A percentile compares a stretch with the other conserved stretches of the same genome.
Evolutionary conservation across 768 basidiomycete species (phyloP).

Genomic region (Phlebiopsis flavidoalba): DNA sequence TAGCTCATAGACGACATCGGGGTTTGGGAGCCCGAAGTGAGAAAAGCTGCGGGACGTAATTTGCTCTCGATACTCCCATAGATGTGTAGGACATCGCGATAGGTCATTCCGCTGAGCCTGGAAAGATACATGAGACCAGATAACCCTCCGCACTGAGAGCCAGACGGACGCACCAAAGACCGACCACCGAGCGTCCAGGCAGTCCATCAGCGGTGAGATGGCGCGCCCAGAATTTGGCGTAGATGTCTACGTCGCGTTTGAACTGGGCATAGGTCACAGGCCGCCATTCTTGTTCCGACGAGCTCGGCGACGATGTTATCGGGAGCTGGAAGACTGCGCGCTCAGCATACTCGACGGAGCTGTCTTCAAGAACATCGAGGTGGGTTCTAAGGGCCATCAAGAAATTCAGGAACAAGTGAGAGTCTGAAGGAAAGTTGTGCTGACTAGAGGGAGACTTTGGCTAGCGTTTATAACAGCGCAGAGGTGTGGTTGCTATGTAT

Average conservation of each 20-base stretch:
- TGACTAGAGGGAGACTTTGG: background rate
- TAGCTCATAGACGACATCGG: conserved; percentile 60
- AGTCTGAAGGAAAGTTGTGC: background rate
- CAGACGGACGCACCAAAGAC: conserved; percentile 50
- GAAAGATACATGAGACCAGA: background rate
- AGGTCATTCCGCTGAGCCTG: conserved; percentile 67
- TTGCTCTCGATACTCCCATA: conserved; percentile 57
- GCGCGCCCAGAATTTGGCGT: conserved; percentile 53
- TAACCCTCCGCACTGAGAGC: background rate
- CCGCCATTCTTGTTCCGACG: conserved; percentile 45
- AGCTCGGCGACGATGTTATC: conserved; percentile 21
- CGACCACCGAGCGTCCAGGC: conserved; percentile 50
- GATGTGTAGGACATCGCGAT: conserved; percentile 61
- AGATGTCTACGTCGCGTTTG: conserved; percentile 52
- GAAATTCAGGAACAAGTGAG: background rate
- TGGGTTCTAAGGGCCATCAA: conserved; percentile 35
- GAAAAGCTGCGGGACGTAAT: conserved; percentile 69
- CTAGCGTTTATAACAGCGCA: background rate
- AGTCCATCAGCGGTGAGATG: conserved; percentile 39
- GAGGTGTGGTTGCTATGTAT: background rate
- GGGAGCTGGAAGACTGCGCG: conserved; percentile 55
- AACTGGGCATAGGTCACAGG: conserved; percentile 59
- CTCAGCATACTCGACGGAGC: conserved; percentile 39
- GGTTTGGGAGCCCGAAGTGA: conserved; percentile 66
- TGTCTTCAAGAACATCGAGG: conserved; percentile 53